Evolutionary conservation across 1,139 yeast species (phyloP), one percentile per base, ranked within the genome.

Genomic region (Entelexis paramagnoliae): DNA sequence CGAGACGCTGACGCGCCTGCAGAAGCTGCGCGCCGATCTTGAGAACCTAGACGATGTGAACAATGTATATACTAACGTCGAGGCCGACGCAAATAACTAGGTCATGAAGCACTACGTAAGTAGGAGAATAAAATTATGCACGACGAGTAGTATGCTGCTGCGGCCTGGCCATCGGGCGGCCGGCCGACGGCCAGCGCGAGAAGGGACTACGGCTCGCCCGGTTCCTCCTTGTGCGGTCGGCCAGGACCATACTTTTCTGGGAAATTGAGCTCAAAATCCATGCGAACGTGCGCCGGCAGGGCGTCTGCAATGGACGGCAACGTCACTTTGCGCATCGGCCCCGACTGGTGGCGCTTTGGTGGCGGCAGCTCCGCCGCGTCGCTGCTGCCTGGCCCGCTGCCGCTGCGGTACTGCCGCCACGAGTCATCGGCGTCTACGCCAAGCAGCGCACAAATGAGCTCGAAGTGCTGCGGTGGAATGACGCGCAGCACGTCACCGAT

Each of bases 41-140:
- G 94, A 86, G 55, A 86, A 80, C 39, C 69, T 86, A 20, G 86
- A 84, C 48, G 96, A 89, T 61, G 84, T 89, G 33, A 79, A 87
- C 9, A 87, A 81, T 58, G 79, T 84, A 56, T 85, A 84, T 68
- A 72, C 77, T 59, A 91, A 74, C 55, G 14, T 44, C 6, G 22
- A 22, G 2, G 2, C 22, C 11, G 41, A 36, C 28, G 13, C 10
- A 5, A 26, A n/a, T 30, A 19, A 30, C 36, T 42, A 42, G 30
- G 28, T 13, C 11, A 4, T 13, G 28, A 36, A 22, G 4, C 6
- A 22, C 6, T 22, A 22, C 4, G 6, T 22, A 22, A 6, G 24
- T 22, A 22, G 24, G 24, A 22, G 24, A 22, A 22, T 22, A 22
- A 3, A 34, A 35, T 24, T 20, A 35, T 35, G 39, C 11, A 35